Percentiles rank a stretch among this genome's conserved stretches.
These are phyloP conservation scores for Termitomyces sp. DNA, from an alignment of 768 basidiomycete genomes.

Conservation along the genomic window DNA sequence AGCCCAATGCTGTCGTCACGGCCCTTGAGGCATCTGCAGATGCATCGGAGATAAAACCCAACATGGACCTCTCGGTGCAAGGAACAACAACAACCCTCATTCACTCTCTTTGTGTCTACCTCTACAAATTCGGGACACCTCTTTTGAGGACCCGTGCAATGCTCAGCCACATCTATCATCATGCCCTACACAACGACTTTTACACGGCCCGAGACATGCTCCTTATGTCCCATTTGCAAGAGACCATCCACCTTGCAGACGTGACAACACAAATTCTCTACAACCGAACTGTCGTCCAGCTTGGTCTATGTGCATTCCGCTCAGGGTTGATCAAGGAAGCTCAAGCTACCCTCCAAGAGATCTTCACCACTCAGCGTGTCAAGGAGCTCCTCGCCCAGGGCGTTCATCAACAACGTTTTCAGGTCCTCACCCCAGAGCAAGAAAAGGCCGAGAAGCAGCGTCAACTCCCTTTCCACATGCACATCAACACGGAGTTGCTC, in stretches of 20 bases:
- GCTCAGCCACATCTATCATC: slow-evolving; percentile 96
- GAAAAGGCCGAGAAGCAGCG: slow-evolving; percentile 95
- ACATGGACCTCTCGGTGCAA: slow-evolving; percentile 53
- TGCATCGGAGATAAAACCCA: slow-evolving; percentile 55
- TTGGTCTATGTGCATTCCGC: slow-evolving; percentile 96
- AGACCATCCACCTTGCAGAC: slow-evolving; percentile 93
- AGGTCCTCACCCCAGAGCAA: slow-evolving; percentile 87
- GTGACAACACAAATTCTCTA: slow-evolving; percentile 97
- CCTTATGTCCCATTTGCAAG: slow-evolving; percentile 97
- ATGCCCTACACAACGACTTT: slow-evolving; percentile 95
- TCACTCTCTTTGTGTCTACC: slow-evolving; percentile 83
- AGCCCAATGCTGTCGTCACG: slow-evolving; percentile 92
- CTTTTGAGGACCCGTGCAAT: slow-evolving; percentile 94
- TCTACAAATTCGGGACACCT: slow-evolving; percentile 90
- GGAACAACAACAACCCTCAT: slow-evolving; percentile 72
- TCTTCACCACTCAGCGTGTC: slow-evolving; percentile 94
- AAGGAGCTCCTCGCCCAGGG: slow-evolving; percentile 98
- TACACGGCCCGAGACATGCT: slow-evolving; percentile 97
- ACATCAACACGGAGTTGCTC: slow-evolving; percentile 96
- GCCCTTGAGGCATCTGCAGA: slow-evolving; percentile 78
- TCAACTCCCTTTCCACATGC: slow-evolving; percentile 98
- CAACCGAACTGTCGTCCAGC: slow-evolving; percentile 95
- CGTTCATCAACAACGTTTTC: slow-evolving; percentile 89
- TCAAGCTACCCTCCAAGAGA: slow-evolving; percentile 89
- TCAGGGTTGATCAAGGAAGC: slow-evolving; percentile 92